Conservation (phyloP, 768 basidiomycete genomes). For the Mycena alexandri region DNA sequence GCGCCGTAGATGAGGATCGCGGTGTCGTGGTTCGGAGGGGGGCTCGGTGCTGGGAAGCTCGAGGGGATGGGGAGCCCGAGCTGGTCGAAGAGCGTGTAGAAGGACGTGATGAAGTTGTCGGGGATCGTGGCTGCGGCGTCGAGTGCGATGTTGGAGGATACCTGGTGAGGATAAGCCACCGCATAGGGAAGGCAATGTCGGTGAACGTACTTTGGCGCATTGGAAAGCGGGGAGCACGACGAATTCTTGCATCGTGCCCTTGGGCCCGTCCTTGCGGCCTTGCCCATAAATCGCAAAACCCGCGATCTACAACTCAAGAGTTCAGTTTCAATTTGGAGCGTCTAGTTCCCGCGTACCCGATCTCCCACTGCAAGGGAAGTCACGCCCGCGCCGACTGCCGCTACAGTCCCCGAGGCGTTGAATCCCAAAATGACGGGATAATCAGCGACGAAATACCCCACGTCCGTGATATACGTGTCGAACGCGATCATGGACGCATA, state of each 20-base stretch:
- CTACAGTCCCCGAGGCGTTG: slow-evolving; percentile 54
- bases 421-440: slow-evolving; percentile 56
- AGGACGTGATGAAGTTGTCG: slow-evolving; percentile 57
- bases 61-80: slow-evolving; percentile 50
- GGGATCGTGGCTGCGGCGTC: slow-evolving; percentile 56
- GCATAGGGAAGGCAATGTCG: neutral
- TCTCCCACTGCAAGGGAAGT: slow-evolving; percentile 53
- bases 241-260: slow-evolving; percentile 35
- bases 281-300: slow-evolving; percentile 33
- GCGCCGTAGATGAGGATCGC: slow-evolving; percentile 60
- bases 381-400: slow-evolving; percentile 51
- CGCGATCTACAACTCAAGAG: slow-evolving; percentile 35
- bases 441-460: slow-evolving; percentile 44
- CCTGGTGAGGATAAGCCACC: slow-evolving; percentile 41
- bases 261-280: slow-evolving; percentile 39
- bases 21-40: slow-evolving; percentile 42
- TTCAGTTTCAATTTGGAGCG: neutral
- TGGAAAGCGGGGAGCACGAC: slow-evolving; percentile 37
- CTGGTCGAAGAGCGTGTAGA: slow-evolving; percentile 52
- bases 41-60: slow-evolving; percentile 44
- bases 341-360: slow-evolving; percentile 44
- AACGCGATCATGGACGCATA: slow-evolving; percentile 56
- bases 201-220: slow-evolving; percentile 52
- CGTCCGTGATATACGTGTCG: slow-evolving; percentile 55
- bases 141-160: slow-evolving; percentile 55